phyloP scores from a whole-genome alignment of 441 rosid species.

The Flueggea neowawraea region DNA sequence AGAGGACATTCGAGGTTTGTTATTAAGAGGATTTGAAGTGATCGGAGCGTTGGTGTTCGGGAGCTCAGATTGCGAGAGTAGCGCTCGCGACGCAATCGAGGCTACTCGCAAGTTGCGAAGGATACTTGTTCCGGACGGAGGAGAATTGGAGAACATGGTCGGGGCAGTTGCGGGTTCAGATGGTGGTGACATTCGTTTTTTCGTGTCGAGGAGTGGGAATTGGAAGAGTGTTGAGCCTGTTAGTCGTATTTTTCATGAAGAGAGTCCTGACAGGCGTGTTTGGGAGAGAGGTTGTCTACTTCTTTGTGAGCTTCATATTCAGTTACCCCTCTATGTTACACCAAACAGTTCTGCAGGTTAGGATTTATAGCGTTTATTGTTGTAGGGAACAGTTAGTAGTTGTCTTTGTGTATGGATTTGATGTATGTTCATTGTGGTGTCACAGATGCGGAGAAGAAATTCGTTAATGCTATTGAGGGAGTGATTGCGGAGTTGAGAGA shows the following conservation, averaged over 20 bases:
- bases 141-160: conserved; percentile 30
- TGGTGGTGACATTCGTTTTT: conserved; percentile 43
- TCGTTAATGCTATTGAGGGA: conserved; percentile 40
- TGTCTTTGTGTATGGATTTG: conserved; percentile 3
- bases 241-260: conserved; percentile 53
- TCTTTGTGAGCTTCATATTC: conserved; percentile 66
- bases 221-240: conserved; percentile 34
- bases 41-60: conserved; percentile 66
- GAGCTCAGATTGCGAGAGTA: conserved; percentile 33
- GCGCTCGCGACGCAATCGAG: conserved; percentile 45
- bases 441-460: conserved; percentile 52
- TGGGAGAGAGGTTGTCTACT: conserved; percentile 90
- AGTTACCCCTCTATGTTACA: conserved; percentile 61
- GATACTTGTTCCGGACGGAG: conserved; percentile 32
- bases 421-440: conserved; percentile 6
- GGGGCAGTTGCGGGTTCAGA: conserved; percentile 56
- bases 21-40: conserved; percentile 69
- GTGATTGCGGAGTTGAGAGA: conserved; percentile 61
- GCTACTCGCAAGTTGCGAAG: conserved; percentile 54
- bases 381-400: background rate
- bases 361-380: background rate
- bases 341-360: conserved; percentile 44
- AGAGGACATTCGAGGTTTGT: conserved; percentile 67
- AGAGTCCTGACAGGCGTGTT: conserved; percentile 47
- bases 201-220: conserved; percentile 42